Evolutionary conservation across 2,329 filamentous ascomycete species (phyloP).

Genomic region (Didymellaceae sp.): DNA sequence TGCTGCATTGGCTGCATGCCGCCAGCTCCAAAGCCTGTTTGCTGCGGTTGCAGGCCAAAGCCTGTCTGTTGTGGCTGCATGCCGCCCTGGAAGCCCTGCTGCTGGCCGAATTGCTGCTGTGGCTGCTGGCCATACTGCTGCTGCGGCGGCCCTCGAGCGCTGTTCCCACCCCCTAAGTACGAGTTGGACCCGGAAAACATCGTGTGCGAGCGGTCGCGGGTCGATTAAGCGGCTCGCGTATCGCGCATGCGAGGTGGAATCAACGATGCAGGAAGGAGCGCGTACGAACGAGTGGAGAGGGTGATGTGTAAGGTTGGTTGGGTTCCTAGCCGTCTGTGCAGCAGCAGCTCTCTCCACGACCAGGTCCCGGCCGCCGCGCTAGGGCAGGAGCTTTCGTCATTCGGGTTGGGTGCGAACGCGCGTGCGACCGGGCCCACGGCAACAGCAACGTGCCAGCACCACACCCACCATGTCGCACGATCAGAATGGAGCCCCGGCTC

Average conservation of each 20-base stretch:
- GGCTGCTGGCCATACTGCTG: conserved; percentile 57
- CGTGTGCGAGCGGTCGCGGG: conserved; percentile 39
- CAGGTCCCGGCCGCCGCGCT: conserved; percentile 33
- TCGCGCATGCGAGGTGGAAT: conserved; percentile 30
- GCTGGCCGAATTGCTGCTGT: conserved; percentile 55
- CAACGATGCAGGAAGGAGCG: conserved; percentile 21
- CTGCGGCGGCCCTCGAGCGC: conserved; percentile 68
- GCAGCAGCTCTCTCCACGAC: conserved; percentile 30
- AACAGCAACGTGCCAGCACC: conserved; percentile 18
- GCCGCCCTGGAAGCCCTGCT: conserved; percentile 60
- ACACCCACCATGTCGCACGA: conserved; percentile 39
- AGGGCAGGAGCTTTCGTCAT: conserved; percentile 37
- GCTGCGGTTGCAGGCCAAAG: conserved; percentile 62
- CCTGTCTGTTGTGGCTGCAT: conserved; percentile 59
- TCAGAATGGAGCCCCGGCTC: conserved; percentile 36
- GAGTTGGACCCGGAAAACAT: conserved; percentile 94
- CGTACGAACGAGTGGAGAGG: conserved; percentile 25
- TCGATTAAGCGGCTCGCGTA: conserved; percentile 21
- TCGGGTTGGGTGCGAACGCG: conserved; percentile 22
- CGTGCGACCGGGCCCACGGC: conserved; percentile 20
- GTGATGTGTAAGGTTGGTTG: conserved; percentile 35
- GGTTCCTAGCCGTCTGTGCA: conserved; percentile 27
- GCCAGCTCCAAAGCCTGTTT: conserved; percentile 61
- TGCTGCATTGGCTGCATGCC: conserved; percentile 60
- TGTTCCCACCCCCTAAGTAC: conserved; percentile 80